Conservation (phyloP, 306 rosid genomes). For the Abrus pulchellus region DNA sequence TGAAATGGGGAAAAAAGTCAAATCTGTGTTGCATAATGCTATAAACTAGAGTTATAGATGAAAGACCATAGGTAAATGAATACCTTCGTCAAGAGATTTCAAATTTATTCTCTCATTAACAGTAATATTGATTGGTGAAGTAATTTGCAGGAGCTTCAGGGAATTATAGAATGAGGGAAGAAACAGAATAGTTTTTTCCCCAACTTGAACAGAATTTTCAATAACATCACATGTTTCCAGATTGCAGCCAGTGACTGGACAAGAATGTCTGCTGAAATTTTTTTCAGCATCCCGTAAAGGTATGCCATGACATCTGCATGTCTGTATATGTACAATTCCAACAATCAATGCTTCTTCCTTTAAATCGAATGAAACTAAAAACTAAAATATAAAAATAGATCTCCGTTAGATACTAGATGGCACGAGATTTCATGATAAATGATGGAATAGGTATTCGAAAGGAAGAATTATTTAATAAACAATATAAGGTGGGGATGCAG, state of each 20-base stretch:
- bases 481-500: constrained; percentile 13
- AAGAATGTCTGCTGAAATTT: constrained; percentile 49
- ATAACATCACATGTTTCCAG: constrained; percentile 61
- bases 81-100: constrained; percentile 78
- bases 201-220: constrained; percentile 68
- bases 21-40: constrained; percentile 19
- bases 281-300: constrained; percentile 57
- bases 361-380: constrained; percentile 39
- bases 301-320: constrained; percentile 86
- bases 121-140: constrained; percentile 65
- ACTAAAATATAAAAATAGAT: background rate
- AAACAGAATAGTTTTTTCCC: constrained; percentile 67
- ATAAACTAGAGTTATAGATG: constrained; percentile 37
- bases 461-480: constrained; percentile 33
- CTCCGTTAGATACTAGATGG: constrained; percentile 12
- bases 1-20: background rate
- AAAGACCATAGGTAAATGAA: constrained; percentile 48
- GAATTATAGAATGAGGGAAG: constrained; percentile 66
- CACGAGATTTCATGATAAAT: constrained; percentile 20
- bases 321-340: constrained; percentile 58
- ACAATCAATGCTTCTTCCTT: constrained; percentile 48
- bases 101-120: constrained; percentile 69
- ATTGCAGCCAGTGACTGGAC: constrained; percentile 67
- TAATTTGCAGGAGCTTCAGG: constrained; percentile 52
- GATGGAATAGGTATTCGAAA: constrained; percentile 10